Base-by-base conservation (phyloP, 306 rosid species). In the Argentina anserina region DNA sequence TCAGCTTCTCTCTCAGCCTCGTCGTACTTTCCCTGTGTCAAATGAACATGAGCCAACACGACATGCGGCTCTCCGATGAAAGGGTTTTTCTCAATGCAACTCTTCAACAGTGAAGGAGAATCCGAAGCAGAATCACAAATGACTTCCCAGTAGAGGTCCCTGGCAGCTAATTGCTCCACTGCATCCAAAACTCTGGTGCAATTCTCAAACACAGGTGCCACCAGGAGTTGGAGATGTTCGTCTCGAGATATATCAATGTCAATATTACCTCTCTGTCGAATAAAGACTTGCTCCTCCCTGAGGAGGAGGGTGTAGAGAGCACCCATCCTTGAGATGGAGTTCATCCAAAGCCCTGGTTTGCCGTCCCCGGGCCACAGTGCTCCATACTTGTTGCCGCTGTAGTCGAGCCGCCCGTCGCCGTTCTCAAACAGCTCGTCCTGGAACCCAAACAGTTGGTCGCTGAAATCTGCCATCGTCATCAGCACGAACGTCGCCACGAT, bases 391-490 rank as follows among this genome's bases (percentile, higher is more conserved):
- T 86, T 94, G 9, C 96, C 97, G 0, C 65, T 36, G 31, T 86
- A 89, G 81, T 86, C 89, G 2, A 86, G 86, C 12, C 84, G 79
- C 1, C 96, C 95, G 45, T 94, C 45, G 0, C 2, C 36, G 58
- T 89, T 91, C 2, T 86, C 91, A 37, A 91, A 91, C 62, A 89
- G 25, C 20, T 1, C 49, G 53, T 94, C 95, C 80, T 91, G 97
- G 21, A 91, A 94, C 29, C 97, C 75, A 65, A 85, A 89, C 7
- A 82, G 70, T 65, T 94, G 98, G 25, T 91, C 95, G 31, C 92
- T 85, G 76, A 94, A 94, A 85, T 89, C 96, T 1, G 96, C 96
- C 79, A 91, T 79, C 3, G 98, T 94, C 92, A 89, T 86, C 88
- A 86, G 20, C 8, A 94, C 67, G 56, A 94, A 94, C 63, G 83